These are phyloP conservation scores for Bocquillonia castaneifolia DNA, from an alignment of 441 rosid genomes.

Conservation along the genomic window DNA sequence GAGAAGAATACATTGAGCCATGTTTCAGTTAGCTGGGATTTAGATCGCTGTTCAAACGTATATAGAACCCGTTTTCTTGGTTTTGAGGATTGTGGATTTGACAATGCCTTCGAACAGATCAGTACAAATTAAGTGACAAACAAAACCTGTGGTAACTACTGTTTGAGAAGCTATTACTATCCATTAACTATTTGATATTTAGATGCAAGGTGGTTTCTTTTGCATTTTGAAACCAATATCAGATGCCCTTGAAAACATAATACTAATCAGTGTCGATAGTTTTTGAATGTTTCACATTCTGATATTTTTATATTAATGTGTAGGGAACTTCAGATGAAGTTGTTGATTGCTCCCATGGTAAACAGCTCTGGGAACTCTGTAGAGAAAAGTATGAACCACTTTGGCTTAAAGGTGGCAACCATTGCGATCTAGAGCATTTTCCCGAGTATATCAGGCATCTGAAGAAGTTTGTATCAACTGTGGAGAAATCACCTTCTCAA, in stretches of 20 bases:
- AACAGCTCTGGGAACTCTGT: conserved; percentile 88
- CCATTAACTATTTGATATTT: not conserved
- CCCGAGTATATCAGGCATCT: conserved; percentile 88
- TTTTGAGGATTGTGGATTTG: not conserved
- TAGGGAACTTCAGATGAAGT: conserved; percentile 98
- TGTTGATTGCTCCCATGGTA: conserved; percentile 94
- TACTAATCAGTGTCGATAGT: not conserved
- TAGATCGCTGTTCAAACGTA: not conserved
- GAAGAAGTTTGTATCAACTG: conserved; percentile 78
- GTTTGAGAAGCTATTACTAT: not conserved
- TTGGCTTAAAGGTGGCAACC: conserved; percentile 94
- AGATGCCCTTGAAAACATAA: not conserved
- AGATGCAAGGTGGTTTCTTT: not conserved
- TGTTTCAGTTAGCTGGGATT: not conserved
- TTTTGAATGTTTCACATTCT: not conserved
- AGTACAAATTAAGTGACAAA: not conserved
- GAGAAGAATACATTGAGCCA: not conserved
- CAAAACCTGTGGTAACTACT: not conserved
- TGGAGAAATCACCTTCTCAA: conserved; percentile 79
- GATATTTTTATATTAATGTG: conserved; percentile 14
- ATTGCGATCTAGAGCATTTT: conserved; percentile 77
- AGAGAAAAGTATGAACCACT: conserved; percentile 88
- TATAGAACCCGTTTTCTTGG: not conserved
- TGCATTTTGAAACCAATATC: conserved; percentile 7
- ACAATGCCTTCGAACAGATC: not conserved